Evolutionary conservation across 2,329 filamentous ascomycete species (phyloP).

Genomic region (Apiospora phragmitis): DNA sequence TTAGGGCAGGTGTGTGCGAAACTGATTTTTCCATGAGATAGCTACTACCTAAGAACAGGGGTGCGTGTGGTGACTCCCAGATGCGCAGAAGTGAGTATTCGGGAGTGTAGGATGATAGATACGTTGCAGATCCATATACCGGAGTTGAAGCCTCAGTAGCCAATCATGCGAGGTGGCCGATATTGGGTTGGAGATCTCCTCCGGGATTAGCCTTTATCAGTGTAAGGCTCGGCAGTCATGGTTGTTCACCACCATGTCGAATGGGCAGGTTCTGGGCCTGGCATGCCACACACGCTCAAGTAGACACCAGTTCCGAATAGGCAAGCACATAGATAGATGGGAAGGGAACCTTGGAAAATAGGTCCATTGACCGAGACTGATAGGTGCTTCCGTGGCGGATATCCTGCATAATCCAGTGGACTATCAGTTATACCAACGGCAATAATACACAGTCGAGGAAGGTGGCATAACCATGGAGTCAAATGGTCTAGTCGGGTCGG

Average conservation of each 20-base stretch:
- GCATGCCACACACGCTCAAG: neutral
- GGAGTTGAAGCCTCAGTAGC: neutral
- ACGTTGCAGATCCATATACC: neutral
- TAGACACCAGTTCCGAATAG: neutral
- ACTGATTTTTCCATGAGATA: too few relatives aligned
- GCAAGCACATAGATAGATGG: neutral
- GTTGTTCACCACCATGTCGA: neutral
- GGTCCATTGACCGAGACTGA: neutral
- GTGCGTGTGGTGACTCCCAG: too few relatives aligned
- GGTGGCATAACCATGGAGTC: neutral
- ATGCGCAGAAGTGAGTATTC: too few relatives aligned
- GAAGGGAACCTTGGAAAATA: neutral
- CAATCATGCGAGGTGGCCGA: neutral
- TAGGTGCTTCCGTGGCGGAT: neutral
- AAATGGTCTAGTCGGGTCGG: too few relatives aligned
- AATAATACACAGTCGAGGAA: too few relatives aligned
- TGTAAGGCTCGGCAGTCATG: neutral
- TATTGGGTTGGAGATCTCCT: neutral
- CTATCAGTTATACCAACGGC: too few relatives aligned
- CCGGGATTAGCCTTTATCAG: neutral
- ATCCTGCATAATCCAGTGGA: too few relatives aligned
- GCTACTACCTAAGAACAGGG: too few relatives aligned
- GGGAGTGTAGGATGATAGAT: neutral
- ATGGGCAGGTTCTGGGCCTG: neutral
- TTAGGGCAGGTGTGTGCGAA: too few relatives aligned